Evolutionary conservation across 352 stramenopile species (phyloP).

Genomic region (Globisporangium camurandrum): DNA sequence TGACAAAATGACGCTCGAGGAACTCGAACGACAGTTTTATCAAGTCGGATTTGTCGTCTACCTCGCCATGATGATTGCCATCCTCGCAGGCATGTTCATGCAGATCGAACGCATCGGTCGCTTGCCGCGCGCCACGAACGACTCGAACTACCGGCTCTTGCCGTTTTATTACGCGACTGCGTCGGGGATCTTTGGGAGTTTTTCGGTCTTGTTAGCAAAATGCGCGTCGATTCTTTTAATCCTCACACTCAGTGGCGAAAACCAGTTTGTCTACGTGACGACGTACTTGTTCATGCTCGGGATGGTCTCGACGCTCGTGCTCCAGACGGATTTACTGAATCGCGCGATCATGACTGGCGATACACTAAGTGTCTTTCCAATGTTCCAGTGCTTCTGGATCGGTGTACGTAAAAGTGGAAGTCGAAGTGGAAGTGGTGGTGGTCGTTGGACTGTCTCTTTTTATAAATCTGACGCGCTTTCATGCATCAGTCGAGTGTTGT

Average conservation of each 20-base stretch:
- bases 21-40: slow-evolving; percentile 78
- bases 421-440: too few species aligned
- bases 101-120: slow-evolving; percentile 62
- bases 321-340: slow-evolving; percentile 82
- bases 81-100: slow-evolving; percentile 61
- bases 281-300: slow-evolving; percentile 79
- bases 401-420: too few species aligned
- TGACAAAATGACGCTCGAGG: slow-evolving; percentile 64
- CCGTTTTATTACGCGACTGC: slow-evolving; percentile 78
- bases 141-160: slow-evolving; percentile 54
- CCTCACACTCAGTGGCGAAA: slow-evolving; percentile 64
- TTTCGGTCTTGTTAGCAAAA: slow-evolving; percentile 78
- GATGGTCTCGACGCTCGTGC: slow-evolving; percentile 73
- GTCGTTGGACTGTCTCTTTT: slow-evolving; percentile 9
- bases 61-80: slow-evolving; percentile 59
- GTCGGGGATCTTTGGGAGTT: slow-evolving; percentile 78
- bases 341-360: slow-evolving; percentile 78
- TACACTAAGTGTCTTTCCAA: slow-evolving; percentile 81
- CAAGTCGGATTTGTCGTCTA: slow-evolving; percentile 74
- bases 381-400: slow-evolving; percentile 89
- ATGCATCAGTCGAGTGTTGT: slow-evolving; percentile 62
- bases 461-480: slow-evolving; percentile 5
- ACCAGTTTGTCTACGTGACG: slow-evolving; percentile 82
- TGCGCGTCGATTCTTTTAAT: slow-evolving; percentile 79
- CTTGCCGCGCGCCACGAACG: slow-evolving; percentile 38